Percentiles rank a stretch among this genome's conserved stretches.
These are phyloP conservation scores for Salix caprea DNA, from an alignment of 345 rosid genomes.

Conservation along the genomic window DNA sequence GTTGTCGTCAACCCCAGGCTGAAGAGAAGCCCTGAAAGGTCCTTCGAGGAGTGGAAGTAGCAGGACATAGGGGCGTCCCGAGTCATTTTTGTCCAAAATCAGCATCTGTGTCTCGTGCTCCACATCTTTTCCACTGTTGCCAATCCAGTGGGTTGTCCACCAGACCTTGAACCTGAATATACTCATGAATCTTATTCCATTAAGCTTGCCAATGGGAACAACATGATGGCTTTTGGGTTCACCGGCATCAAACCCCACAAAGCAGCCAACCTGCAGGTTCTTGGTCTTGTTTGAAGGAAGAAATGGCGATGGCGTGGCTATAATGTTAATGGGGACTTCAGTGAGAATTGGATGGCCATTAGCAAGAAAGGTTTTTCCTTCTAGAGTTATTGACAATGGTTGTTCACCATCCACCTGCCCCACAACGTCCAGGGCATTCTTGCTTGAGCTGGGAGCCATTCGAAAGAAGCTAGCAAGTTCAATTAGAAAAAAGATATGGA, in stretches of 20 bases:
- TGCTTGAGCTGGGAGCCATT: slow-evolving; percentile 33
- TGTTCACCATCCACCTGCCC: neutral
- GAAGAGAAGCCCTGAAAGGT: slow-evolving; percentile 57
- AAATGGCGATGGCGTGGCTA: neutral
- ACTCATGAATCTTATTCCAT: slow-evolving; percentile 48
- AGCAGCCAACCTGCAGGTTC: slow-evolving; percentile 15
- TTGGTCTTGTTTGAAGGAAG: neutral
- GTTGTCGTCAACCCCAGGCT: slow-evolving; percentile 51
- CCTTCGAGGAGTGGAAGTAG: slow-evolving; percentile 69
- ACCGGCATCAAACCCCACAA: slow-evolving; percentile 29
- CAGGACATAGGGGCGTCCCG: slow-evolving; percentile 61
- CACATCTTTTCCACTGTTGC: slow-evolving; percentile 58
- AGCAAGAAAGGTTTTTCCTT: slow-evolving; percentile 19
- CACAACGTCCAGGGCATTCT: neutral
- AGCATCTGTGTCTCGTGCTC: slow-evolving; percentile 75
- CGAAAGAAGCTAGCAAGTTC: no score
- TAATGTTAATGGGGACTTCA: slow-evolving; percentile 14
- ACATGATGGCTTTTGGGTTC: slow-evolving; percentile 16
- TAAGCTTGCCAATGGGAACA: slow-evolving; percentile 27
- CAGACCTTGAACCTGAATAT: slow-evolving; percentile 93
- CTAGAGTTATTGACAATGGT: slow-evolving; percentile 2
- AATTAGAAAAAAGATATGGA: no score
- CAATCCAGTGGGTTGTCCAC: slow-evolving; percentile 96
- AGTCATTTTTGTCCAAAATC: slow-evolving; percentile 48
- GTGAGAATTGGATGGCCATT: slow-evolving; percentile 26